Evolutionary conservation across 2,329 filamentous ascomycete species (phyloP).

Genomic region (Colletotrichum cereale): DNA sequence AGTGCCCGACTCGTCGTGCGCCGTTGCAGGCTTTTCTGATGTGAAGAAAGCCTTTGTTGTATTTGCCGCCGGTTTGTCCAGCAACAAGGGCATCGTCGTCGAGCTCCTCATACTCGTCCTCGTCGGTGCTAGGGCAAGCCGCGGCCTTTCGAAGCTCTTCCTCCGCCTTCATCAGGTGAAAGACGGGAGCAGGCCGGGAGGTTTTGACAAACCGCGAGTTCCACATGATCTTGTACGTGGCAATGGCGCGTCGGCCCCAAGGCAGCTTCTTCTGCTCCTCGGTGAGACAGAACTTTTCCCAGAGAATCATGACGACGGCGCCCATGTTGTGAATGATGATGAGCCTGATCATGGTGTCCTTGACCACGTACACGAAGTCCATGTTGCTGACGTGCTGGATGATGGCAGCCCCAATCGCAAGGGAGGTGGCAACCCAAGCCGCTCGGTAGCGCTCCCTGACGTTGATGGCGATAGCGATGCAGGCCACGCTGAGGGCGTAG

Average conservation of each 20-base stretch:
- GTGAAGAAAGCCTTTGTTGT: not conserved
- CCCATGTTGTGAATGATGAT: slow-evolving; percentile 25
- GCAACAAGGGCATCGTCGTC: not conserved
- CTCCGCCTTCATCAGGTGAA: slow-evolving; percentile 2
- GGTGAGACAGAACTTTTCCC: slow-evolving; percentile 30
- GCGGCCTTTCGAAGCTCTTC: not conserved
- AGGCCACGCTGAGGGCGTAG: slow-evolving; percentile 19
- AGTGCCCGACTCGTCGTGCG: not conserved
- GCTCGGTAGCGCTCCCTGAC: not conserved
- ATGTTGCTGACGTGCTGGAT: not conserved
- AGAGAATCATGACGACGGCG: slow-evolving; percentile 26
- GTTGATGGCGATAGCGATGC: slow-evolving; percentile 23
- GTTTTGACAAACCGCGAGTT: slow-evolving; percentile 30
- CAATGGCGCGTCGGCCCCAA: slow-evolving; percentile 1
- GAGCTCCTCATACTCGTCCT: not conserved
- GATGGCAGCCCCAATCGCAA: not conserved
- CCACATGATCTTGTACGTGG: slow-evolving; percentile 29
- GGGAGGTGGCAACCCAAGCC: not conserved
- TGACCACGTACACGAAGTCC: slow-evolving; percentile 1
- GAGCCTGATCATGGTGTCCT: slow-evolving; percentile 12
- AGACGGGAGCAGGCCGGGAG: slow-evolving; percentile 23
- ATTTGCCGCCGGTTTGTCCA: not conserved
- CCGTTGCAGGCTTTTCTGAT: not conserved
- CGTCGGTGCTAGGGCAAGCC: too few relatives aligned
- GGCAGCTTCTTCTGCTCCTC: slow-evolving; percentile 27